phyloP scores from a whole-genome alignment of 2,329 filamentous ascomycete species.

The Sarocladium brachiariae region DNA sequence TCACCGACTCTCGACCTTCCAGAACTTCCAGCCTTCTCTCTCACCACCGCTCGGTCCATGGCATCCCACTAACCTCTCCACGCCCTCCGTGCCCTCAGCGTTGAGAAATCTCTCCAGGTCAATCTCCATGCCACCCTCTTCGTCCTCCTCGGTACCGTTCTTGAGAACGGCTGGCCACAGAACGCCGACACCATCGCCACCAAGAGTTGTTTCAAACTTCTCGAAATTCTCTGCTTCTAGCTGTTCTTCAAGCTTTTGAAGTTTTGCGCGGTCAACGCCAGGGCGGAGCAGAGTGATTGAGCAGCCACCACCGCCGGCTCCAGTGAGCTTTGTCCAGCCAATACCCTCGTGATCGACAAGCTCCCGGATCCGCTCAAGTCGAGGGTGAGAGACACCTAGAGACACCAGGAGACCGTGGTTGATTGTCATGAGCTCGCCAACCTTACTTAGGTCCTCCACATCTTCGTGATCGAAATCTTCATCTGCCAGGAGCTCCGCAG shows the following conservation, averaged over 20 bases:
- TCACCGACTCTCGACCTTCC: slow-evolving; percentile 53
- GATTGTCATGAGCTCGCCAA: slow-evolving; percentile 85
- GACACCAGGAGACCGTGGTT: slow-evolving; percentile 92
- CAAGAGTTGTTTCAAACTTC: slow-evolving; percentile 82
- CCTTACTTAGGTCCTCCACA: slow-evolving; percentile 56
- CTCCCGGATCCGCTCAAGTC: slow-evolving; percentile 84
- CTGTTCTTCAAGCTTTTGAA: slow-evolving; percentile 57
- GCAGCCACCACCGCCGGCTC: slow-evolving; percentile 90
- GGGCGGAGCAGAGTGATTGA: slow-evolving; percentile 85
- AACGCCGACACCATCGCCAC: slow-evolving; percentile 89
- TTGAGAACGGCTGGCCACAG: slow-evolving; percentile 87
- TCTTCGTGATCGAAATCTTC: slow-evolving; percentile 62
- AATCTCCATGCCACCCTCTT: slow-evolving; percentile 83
- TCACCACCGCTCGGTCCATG: slow-evolving; percentile 55
- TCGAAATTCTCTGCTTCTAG: slow-evolving; percentile 68
- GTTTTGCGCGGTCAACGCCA: slow-evolving; percentile 45
- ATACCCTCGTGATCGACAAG: slow-evolving; percentile 82
- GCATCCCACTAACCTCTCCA: slow-evolving; percentile 83
- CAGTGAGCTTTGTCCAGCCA: slow-evolving; percentile 96
- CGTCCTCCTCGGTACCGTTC: slow-evolving; percentile 72
- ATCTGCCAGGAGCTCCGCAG: slow-evolving; percentile 47
- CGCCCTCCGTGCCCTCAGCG: slow-evolving; percentile 74
- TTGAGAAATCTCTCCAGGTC: slow-evolving; percentile 77
- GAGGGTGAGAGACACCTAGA: slow-evolving; percentile 88
- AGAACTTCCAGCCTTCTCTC: slow-evolving; percentile 80